phyloP scores from a whole-genome alignment of 352 stramenopile species.

The Plasmopara muralis region DNA sequence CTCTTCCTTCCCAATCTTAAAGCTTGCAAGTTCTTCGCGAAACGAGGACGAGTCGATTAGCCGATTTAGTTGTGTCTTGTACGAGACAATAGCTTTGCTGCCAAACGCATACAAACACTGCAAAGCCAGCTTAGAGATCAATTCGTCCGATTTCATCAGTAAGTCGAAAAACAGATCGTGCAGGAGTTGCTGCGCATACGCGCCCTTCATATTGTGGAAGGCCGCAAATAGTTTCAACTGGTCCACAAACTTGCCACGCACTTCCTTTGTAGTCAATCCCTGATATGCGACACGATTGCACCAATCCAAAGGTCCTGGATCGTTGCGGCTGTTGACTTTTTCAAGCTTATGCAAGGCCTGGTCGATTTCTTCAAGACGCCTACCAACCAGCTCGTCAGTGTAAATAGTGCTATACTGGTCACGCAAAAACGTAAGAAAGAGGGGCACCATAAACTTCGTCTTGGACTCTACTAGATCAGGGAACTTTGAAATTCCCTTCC shows the following conservation, averaged over 20 bases:
- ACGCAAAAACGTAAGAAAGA: constrained; percentile 78
- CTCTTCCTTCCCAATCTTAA: constrained; percentile 71
- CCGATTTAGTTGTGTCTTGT: constrained; percentile 81
- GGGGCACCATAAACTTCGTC: constrained; percentile 80
- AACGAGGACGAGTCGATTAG: constrained; percentile 79
- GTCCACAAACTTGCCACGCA: constrained; percentile 75
- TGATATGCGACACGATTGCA: constrained; percentile 23
- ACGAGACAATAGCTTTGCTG: constrained; percentile 72
- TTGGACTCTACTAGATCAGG: constrained; percentile 71
- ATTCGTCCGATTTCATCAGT: constrained; percentile 85
- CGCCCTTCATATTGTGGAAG: constrained; percentile 85
- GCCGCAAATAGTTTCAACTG: constrained; percentile 74
- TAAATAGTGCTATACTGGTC: constrained; percentile 79
- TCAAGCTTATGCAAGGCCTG: constrained; percentile 40
- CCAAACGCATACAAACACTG: constrained; percentile 84
- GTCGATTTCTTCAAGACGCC: constrained; percentile 38
- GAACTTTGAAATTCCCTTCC: constrained; percentile 72
- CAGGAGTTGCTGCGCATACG: constrained; percentile 70
- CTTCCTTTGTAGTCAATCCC: constrained; percentile 60
- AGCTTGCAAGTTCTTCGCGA: constrained; percentile 87
- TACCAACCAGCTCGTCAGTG: constrained; percentile 54
- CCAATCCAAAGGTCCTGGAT: constrained; percentile 26
- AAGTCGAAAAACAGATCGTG: constrained; percentile 84
- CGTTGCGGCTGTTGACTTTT: constrained; percentile 6
- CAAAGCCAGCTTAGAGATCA: constrained; percentile 80